phyloP scores from a whole-genome alignment of 2,329 filamentous ascomycete genomes.

The Ophiosphaerella herpotricha region DNA sequence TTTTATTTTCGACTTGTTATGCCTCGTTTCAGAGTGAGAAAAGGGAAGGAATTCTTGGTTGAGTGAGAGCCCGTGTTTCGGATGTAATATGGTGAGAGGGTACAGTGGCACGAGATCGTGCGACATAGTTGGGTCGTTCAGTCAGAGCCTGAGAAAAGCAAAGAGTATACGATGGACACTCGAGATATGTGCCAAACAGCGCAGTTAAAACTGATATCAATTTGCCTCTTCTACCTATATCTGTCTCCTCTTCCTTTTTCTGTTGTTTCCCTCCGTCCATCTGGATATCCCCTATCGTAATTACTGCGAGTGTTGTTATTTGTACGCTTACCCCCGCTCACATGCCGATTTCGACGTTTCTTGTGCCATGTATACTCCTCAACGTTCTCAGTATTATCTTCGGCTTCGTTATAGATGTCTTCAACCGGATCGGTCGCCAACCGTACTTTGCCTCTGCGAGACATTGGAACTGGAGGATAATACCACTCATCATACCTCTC shows the following conservation, averaged over 20 bases:
- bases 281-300: no score
- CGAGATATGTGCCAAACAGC: background rate
- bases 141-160: conserved; percentile 7
- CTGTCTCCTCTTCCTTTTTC: no score
- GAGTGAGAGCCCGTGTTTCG: conserved; percentile 17
- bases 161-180: background rate
- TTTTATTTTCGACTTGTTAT: conserved; percentile 7
- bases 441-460: no score
- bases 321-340: background rate
- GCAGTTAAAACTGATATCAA: no score
- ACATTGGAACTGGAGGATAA: no score
- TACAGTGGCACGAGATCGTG: conserved; percentile 19
- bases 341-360: background rate
- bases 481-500: no score
- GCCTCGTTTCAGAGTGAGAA: conserved; percentile 11
- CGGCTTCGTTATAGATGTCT: background rate
- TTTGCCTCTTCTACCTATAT: no score
- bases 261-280: no score
- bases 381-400: background rate
- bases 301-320: no score
- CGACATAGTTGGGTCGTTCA: conserved; percentile 12
- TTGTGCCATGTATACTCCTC: background rate
- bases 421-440: background rate
- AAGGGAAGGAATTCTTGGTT: conserved; percentile 15
- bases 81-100: conserved; percentile 12